phyloP scores from a whole-genome alignment of 352 stramenopile genomes.

The Pythium coloratum region DNA sequence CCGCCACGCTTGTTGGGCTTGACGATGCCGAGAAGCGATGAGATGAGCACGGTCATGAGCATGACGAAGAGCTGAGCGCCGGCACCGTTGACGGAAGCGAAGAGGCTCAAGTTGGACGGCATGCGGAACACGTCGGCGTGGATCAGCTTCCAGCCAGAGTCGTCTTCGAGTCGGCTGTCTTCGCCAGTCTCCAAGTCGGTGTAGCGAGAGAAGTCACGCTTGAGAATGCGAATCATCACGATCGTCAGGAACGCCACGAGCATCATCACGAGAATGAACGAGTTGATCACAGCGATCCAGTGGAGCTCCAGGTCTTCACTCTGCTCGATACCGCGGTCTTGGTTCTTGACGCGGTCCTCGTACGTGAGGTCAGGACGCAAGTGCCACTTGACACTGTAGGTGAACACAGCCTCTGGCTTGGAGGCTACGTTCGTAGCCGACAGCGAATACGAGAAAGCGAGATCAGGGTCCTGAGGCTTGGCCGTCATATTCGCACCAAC shows the following conservation, averaged over 20 bases:
- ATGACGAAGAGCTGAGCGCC: conserved; percentile 95
- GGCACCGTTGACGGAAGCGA: conserved; percentile 91
- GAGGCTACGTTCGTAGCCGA: conserved; percentile 39
- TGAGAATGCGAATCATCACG: conserved; percentile 96
- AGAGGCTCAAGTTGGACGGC: conserved; percentile 89
- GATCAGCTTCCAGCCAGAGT: conserved; percentile 98
- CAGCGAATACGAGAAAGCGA: conserved; percentile 63
- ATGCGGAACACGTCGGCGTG: conserved; percentile 97
- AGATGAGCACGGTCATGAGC: conserved; percentile 88
- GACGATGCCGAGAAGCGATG: conserved; percentile 91
- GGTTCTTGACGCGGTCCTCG: conserved; percentile 89
- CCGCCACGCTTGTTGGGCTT: conserved; percentile 92
- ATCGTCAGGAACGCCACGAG: conserved; percentile 96
- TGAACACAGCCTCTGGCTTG: conserved; percentile 82
- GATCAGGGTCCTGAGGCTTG: conserved; percentile 49
- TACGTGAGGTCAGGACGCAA: conserved; percentile 83
- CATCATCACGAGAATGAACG: conserved; percentile 96
- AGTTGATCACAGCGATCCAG: conserved; percentile 99
- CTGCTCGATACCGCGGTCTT: conserved; percentile 37
- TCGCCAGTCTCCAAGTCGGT: conserved; percentile 93
- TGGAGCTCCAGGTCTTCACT: conserved; percentile 90
- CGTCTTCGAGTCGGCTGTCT: conserved; percentile 89
- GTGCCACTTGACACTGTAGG: conserved; percentile 96
- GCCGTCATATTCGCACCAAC: conserved; percentile 73
- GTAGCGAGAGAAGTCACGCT: conserved; percentile 98